These are phyloP conservation scores for Solanum hybrid DNA, from an alignment of 305 asterid genomes.

Conservation along the genomic window DNA sequence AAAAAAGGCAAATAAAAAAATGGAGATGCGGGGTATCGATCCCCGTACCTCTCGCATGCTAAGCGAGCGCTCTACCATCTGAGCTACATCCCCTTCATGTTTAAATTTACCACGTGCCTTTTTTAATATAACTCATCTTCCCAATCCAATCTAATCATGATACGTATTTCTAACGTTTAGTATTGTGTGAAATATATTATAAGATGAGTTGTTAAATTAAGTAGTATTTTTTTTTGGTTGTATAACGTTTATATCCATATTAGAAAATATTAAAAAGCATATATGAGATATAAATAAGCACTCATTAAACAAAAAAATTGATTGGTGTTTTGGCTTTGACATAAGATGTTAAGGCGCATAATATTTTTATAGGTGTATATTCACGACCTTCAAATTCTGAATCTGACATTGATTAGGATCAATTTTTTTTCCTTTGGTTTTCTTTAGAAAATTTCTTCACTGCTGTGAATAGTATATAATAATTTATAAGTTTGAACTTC, in stretches of 20 bases:
- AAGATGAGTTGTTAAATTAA: too few relatives aligned
- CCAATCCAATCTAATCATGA: too few relatives aligned
- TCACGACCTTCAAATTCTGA: not conserved
- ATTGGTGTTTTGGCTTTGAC: accelerated
- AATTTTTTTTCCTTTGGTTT: not conserved
- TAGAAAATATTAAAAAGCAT: not conserved
- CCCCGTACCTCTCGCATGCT: slow-evolving; percentile 98
- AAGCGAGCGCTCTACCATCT: slow-evolving; percentile 98
- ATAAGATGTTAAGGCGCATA: too few relatives aligned
- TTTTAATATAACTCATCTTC: too few relatives aligned
- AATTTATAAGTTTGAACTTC: not conserved
- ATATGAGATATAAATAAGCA: not conserved
- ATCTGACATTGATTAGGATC: accelerated
- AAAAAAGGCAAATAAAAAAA: too few relatives aligned
- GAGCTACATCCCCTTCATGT: slow-evolving; percentile 71
- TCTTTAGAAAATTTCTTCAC: not conserved
- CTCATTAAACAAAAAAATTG: too few relatives aligned
- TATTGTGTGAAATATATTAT: too few relatives aligned
- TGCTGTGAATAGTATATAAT: not conserved
- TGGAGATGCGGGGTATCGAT: slow-evolving; percentile 92
- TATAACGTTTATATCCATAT: too few relatives aligned
- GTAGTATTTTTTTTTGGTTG: too few relatives aligned
- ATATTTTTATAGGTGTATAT: accelerated
- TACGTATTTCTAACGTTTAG: too few relatives aligned
- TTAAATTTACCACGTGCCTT: too few relatives aligned